phyloP scores from a whole-genome alignment of 1,284 basidiomycete species.

The Chondrostereum purpureum region DNA sequence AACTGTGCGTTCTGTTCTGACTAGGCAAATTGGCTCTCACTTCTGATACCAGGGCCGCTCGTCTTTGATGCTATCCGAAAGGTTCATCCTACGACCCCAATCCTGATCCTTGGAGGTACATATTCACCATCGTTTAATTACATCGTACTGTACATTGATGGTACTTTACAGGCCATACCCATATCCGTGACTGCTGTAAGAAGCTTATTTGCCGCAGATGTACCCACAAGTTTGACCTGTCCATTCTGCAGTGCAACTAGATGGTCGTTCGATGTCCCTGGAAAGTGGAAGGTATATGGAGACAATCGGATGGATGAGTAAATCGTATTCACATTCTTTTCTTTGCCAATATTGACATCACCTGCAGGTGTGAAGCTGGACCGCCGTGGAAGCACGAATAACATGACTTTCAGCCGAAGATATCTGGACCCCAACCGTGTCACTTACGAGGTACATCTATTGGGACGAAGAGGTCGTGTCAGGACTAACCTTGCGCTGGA shows the following conservation, averaged over 20 bases:
- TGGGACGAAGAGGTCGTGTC: background rate
- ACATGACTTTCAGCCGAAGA: conserved; percentile 58
- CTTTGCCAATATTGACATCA: background rate
- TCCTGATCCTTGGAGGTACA: conserved; percentile 71
- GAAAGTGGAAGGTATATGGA: conserved; percentile 87
- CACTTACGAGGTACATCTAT: conserved; percentile 51
- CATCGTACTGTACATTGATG: conserved; percentile 2
- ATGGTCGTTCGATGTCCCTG: conserved; percentile 61
- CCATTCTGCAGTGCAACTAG: conserved; percentile 26
- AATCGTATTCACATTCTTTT: conserved; percentile 12
- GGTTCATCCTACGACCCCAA: conserved; percentile 67
- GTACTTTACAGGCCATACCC: conserved; percentile 51
- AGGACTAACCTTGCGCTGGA: background rate
- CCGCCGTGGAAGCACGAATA: conserved; percentile 31
- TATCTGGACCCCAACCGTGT: conserved; percentile 73
- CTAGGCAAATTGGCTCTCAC: background rate
- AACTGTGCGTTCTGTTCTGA: conserved; percentile 36
- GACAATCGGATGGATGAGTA: conserved; percentile 67
- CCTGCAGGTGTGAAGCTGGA: conserved; percentile 46
- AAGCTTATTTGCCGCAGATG: conserved; percentile 12
- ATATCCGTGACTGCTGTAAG: conserved; percentile 72
- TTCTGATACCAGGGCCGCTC: conserved; percentile 46
- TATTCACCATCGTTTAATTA: background rate
- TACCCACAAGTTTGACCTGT: background rate
- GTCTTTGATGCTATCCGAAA: conserved; percentile 72